phyloP scores from a whole-genome alignment of 1,284 basidiomycete species.

The Apiotrichum porosum region DNA sequence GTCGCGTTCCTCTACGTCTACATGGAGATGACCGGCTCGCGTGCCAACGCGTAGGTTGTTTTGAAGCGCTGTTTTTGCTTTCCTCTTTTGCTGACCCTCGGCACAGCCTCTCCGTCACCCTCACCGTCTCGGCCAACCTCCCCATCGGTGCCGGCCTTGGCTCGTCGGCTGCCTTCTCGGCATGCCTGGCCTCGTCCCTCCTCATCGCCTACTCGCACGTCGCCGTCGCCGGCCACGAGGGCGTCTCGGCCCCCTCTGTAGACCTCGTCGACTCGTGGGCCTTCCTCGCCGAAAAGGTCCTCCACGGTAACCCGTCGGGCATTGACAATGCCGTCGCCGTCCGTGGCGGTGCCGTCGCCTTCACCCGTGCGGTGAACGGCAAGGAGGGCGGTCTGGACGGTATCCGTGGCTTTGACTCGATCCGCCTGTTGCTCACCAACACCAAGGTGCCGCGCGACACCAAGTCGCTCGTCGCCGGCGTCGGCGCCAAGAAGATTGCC shows the following conservation, averaged over 20 bases:
- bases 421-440: slow-evolving; percentile 84
- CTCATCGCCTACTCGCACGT: slow-evolving; percentile 52
- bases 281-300: slow-evolving; percentile 90
- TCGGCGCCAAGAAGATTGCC: slow-evolving; percentile 53
- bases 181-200: slow-evolving; percentile 75
- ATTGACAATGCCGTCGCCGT: slow-evolving; percentile 95
- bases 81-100: too few species aligned
- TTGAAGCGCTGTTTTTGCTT: background rate
- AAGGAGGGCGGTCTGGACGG: slow-evolving; percentile 73
- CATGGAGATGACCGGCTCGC: slow-evolving; percentile 63
- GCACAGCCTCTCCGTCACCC: slow-evolving; percentile 55
- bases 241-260: slow-evolving; percentile 64
- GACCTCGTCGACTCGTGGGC: slow-evolving; percentile 88
- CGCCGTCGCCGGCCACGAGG: slow-evolving; percentile 50
- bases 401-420: slow-evolving; percentile 74
- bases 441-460: slow-evolving; percentile 89
- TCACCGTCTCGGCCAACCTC: slow-evolving; percentile 82
- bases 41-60: slow-evolving; percentile 55
- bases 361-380: slow-evolving; percentile 74
- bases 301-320: slow-evolving; percentile 96
- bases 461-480: slow-evolving; percentile 87
- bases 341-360: slow-evolving; percentile 88
- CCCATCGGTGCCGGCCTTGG: slow-evolving; percentile 99
- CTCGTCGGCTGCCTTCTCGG: slow-evolving; percentile 91
- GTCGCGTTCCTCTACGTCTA: slow-evolving; percentile 92